phyloP scores from a whole-genome alignment of 179 eudicot genomes.

The Silene coronaria region DNA sequence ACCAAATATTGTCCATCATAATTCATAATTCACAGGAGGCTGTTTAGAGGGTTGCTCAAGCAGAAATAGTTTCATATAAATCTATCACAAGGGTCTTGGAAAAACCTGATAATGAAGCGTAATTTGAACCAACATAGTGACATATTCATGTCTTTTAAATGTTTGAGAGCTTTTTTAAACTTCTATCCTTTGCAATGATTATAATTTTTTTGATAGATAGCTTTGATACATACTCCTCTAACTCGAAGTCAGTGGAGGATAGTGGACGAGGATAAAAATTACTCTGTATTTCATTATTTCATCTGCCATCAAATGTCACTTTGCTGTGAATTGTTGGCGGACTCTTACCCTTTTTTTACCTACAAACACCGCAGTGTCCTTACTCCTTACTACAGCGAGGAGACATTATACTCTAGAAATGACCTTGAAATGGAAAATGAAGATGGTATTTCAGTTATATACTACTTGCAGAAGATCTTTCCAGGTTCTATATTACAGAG shows the following conservation, averaged over 20 bases:
- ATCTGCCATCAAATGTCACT: background rate
- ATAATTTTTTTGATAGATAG: background rate
- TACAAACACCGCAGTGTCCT: slow-evolving; percentile 61
- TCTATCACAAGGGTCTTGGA: background rate
- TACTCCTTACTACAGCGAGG: slow-evolving; percentile 98
- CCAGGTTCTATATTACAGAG: slow-evolving; percentile 58
- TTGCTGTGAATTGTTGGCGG: slow-evolving; percentile 5
- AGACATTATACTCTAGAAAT: slow-evolving; percentile 85
- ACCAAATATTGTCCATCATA: background rate
- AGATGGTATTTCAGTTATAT: slow-evolving; percentile 93
- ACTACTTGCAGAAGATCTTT: slow-evolving; percentile 86
- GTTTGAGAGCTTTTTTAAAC: background rate
- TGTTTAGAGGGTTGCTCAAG: slow-evolving; percentile 6
- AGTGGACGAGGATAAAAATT: background rate
- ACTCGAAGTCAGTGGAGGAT: background rate
- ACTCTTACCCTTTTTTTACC: slow-evolving; percentile 4
- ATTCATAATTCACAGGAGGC: background rate
- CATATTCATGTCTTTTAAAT: background rate
- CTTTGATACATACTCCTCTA: background rate
- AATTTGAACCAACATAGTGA: background rate
- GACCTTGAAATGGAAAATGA: slow-evolving; percentile 97
- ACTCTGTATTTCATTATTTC: background rate
- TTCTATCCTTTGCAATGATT: background rate
- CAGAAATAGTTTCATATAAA: background rate
- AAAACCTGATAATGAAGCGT: background rate